phyloP scores from a whole-genome alignment of 2,329 filamentous ascomycete genomes.

The Colletotrichum sp. region DNA sequence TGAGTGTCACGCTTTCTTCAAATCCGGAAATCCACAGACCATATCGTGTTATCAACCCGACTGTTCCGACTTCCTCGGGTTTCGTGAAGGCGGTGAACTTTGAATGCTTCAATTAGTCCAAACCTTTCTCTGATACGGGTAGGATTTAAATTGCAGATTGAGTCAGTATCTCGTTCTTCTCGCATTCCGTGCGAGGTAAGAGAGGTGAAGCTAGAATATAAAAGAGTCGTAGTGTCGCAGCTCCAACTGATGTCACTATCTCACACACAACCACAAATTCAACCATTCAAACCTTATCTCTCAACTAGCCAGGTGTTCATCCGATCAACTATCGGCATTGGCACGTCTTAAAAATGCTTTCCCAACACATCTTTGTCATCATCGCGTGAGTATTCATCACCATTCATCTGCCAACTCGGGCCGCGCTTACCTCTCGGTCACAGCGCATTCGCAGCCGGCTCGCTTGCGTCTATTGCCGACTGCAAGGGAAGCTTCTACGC shows the following conservation, averaged over 20 bases:
- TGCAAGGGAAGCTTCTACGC: not conserved
- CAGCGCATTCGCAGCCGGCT: not conserved
- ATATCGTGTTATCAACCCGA: not conserved
- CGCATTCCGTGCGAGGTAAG: not conserved
- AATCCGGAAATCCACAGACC: not conserved
- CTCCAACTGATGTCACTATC: not conserved
- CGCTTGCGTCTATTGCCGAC: not conserved
- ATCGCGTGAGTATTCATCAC: not conserved
- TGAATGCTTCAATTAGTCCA: not conserved
- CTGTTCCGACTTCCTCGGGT: not conserved
- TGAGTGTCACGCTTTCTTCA: too few species aligned
- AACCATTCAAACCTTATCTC: not conserved
- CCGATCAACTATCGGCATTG: accelerated
- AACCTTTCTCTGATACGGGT: not conserved
- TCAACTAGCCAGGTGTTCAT: not conserved
- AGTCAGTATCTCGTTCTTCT: not conserved
- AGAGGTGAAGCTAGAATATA: not conserved
- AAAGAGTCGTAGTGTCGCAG: not conserved
- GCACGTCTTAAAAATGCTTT: not conserved
- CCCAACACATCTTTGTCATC: not conserved
- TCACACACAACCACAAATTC: not conserved
- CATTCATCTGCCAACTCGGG: too few species aligned
- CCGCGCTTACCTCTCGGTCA: not conserved
- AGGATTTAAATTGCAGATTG: not conserved
- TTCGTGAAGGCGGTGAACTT: not conserved